These are phyloP conservation scores for Penicillium thymicola DNA, from an alignment of 2,329 filamentous ascomycete genomes.

Conservation along the genomic window DNA sequence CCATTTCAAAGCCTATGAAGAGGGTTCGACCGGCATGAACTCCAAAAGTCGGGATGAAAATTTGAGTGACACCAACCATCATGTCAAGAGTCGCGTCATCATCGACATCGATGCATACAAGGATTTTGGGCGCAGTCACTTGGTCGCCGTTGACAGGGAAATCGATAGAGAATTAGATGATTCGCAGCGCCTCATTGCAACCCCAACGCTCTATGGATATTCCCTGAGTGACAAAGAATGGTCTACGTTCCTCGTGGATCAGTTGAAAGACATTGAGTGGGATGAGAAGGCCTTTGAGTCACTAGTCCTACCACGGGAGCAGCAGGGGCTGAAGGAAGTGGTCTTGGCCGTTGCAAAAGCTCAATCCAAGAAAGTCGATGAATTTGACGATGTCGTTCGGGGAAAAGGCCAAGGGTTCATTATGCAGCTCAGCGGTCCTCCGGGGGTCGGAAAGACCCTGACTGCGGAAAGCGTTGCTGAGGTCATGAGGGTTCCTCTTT, in stretches of 20 bases:
- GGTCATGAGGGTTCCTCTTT: constrained; percentile 50
- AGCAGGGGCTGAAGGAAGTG: constrained; percentile 43
- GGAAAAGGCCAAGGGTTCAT: constrained; percentile 54
- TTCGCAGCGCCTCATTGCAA: constrained; percentile 43
- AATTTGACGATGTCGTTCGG: constrained; percentile 51
- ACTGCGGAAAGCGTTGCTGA: constrained; percentile 52
- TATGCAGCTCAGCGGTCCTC: constrained; percentile 50
- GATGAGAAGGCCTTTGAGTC: constrained; percentile 46
- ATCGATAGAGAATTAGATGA: constrained; percentile 34
- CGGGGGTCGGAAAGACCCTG: constrained; percentile 55
- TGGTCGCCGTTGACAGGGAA: constrained; percentile 21
- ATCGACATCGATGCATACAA: constrained; percentile 52
- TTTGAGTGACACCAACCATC: constrained; percentile 5
- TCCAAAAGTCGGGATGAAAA: constrained; percentile 24
- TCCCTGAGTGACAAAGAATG: constrained; percentile 42
- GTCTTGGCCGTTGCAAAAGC: constrained; percentile 48
- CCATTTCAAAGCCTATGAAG: constrained; percentile 51
- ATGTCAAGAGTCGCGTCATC: constrained; percentile 50
- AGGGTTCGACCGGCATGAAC: constrained; percentile 36
- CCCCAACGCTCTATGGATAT: constrained; percentile 49
- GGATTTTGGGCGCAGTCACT: constrained; percentile 31
- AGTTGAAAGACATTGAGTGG: constrained; percentile 45
- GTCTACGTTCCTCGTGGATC: constrained; percentile 38
- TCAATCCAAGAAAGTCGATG: constrained; percentile 38
- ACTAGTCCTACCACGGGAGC: constrained; percentile 47